phyloP scores from a whole-genome alignment of 495 filamentous ascomycete species.

The Penicillium cinerascens region DNA sequence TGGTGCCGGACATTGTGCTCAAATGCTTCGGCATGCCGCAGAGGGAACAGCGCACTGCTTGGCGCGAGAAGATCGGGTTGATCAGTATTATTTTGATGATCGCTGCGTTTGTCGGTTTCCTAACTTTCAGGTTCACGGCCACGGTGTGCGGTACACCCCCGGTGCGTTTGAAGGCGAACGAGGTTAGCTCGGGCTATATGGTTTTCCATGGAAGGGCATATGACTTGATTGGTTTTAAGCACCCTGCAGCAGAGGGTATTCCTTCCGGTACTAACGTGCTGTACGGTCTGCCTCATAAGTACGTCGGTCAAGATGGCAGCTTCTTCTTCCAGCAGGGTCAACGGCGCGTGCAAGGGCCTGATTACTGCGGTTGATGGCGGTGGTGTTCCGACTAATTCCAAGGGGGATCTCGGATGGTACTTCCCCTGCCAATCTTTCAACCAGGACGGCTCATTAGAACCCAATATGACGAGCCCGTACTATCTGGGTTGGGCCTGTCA shows the following conservation, averaged over 20 bases:
- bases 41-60: constrained; percentile 86
- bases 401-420: constrained; percentile 87
- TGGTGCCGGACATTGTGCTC: constrained; percentile 83
- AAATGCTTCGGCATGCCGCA: constrained; percentile 80
- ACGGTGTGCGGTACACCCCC: constrained; percentile 73
- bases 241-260: constrained; percentile 79
- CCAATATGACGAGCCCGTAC: constrained; percentile 68
- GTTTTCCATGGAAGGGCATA: constrained; percentile 94
- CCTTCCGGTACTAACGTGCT: constrained; percentile 66
- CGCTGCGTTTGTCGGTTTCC: constrained; percentile 85
- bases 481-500: constrained; percentile 91
- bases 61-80: constrained; percentile 98
- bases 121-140: constrained; percentile 94
- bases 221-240: constrained; percentile 67
- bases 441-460: constrained; percentile 81
- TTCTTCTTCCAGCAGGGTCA: constrained; percentile 99
- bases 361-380: constrained; percentile 70
- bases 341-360: constrained; percentile 90
- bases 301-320: constrained; percentile 86
- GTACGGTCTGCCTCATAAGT: constrained; percentile 74
- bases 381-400: constrained; percentile 71
- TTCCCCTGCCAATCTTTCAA: constrained; percentile 91
- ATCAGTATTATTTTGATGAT: constrained; percentile 90
- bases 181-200: constrained; percentile 79
- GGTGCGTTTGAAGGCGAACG: constrained; percentile 71